A percentile compares a stretch with the other conserved stretches of the same genome.
Conservation (phyloP, 176 grass and related monocot species). For the Raddia distichophylla region DNA sequence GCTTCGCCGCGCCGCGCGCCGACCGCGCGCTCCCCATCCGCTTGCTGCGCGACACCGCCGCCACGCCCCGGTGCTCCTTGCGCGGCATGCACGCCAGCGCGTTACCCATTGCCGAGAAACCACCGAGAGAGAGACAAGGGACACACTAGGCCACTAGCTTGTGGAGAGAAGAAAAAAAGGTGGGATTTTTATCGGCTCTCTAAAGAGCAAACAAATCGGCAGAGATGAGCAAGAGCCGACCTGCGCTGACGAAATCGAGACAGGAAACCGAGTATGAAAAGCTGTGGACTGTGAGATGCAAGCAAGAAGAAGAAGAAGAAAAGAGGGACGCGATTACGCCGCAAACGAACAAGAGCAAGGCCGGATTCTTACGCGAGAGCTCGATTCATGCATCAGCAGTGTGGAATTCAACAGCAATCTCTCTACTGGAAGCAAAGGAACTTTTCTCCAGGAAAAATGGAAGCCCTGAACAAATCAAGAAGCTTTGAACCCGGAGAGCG, state of each 20-base stretch:
- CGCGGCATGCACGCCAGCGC: conserved; percentile 63
- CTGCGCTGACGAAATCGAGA: conserved; percentile 27
- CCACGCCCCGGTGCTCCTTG: conserved; percentile 44
- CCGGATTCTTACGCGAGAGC: neutral
- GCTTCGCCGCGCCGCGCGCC: conserved; percentile 60
- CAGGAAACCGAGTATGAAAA: conserved; percentile 6
- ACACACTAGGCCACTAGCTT: neutral
- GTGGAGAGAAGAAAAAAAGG: conserved; percentile 18
- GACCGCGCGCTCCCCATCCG: conserved; percentile 55
- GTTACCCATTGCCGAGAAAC: conserved; percentile 72
- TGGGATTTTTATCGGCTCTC: neutral
- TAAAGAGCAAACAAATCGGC: conserved; percentile 32
- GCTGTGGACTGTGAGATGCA: conserved; percentile 25
- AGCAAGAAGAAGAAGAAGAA: neutral
- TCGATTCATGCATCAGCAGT: neutral
- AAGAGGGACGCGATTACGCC: neutral
- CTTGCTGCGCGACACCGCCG: conserved; percentile 65
- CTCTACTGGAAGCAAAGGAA: neutral
- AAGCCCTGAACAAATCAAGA: conserved; percentile 28
- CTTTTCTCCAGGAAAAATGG: neutral
- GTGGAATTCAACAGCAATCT: conserved; percentile 26
- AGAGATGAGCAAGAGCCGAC: conserved; percentile 26
- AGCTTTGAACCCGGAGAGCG: neutral
- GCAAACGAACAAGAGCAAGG: neutral
- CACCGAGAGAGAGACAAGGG: neutral